Evolutionary conservation across 1,284 basidiomycete species (phyloP).

Genomic region (Agaricales sp.): DNA sequence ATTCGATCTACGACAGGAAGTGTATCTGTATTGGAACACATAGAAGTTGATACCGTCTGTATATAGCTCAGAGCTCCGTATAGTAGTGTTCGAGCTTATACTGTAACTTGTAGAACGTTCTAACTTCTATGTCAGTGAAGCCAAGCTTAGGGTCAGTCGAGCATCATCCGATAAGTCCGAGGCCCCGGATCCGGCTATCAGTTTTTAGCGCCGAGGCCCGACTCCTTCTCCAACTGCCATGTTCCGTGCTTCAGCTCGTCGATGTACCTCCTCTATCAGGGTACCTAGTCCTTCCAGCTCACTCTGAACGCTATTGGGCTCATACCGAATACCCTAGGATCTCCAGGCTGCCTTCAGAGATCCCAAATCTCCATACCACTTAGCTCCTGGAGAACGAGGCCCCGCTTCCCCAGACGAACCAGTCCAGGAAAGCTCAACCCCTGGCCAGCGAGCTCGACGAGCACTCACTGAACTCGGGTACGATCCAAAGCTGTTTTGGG

Average conservation of each 20-base stretch:
- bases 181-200: too few relatives aligned
- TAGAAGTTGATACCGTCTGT: too few relatives aligned
- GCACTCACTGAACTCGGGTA: constrained; percentile 40
- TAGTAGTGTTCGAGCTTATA: too few relatives aligned
- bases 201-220: not conserved
- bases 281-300: constrained; percentile 2
- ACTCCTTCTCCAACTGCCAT: too few relatives aligned
- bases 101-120: too few relatives aligned
- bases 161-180: too few relatives aligned
- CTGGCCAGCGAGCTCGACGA: constrained; percentile 23
- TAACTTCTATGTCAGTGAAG: too few relatives aligned
- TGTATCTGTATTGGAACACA: too few relatives aligned
- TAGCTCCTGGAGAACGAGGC: constrained; percentile 47
- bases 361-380: constrained; percentile 53
- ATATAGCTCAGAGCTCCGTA: too few relatives aligned
- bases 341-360: constrained; percentile 55
- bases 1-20: too few relatives aligned
- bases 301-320: not conserved
- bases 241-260: not conserved
- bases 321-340: constrained; percentile 19
- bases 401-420: constrained; percentile 44
- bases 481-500: constrained; percentile 56
- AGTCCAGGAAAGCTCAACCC: constrained; percentile 15
- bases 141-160: too few relatives aligned
- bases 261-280: constrained; percentile 5